These are phyloP conservation scores for Wickerhamiella parazyma DNA, from an alignment of 805 yeast genomes.

Conservation along the genomic window DNA sequence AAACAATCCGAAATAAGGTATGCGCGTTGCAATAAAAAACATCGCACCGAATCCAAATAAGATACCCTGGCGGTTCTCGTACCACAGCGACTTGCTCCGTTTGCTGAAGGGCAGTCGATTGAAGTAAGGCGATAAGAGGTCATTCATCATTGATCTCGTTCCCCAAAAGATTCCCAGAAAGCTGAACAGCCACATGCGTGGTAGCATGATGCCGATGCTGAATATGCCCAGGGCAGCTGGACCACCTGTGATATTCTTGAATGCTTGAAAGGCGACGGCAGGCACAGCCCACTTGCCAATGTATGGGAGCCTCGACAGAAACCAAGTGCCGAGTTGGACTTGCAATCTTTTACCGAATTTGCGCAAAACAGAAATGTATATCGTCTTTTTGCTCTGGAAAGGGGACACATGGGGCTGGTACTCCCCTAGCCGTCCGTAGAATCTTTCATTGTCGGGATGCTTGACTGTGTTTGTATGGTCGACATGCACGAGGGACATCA, in stretches of 20 bases:
- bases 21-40: slow-evolving; percentile 31
- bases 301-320: slow-evolving; percentile 30
- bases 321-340: slow-evolving; percentile 18
- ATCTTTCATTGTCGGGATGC: slow-evolving; percentile 28
- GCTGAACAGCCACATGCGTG: slow-evolving; percentile 27
- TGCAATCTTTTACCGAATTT: slow-evolving; percentile 1
- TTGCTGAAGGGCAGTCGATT: slow-evolving; percentile 31
- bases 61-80: slow-evolving; percentile 39
- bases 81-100: slow-evolving; percentile 36
- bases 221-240: slow-evolving; percentile 31
- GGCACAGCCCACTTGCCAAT: slow-evolving; percentile 34
- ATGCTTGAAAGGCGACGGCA: slow-evolving; percentile 31
- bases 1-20: slow-evolving; percentile 36
- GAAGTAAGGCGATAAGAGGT: slow-evolving; percentile 40
- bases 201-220: slow-evolving; percentile 25
- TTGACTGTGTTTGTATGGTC: slow-evolving; percentile 29
- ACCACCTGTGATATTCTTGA: slow-evolving; percentile 35
- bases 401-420: neutral
- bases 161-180: slow-evolving; percentile 37
- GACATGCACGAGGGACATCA: slow-evolving; percentile 29
- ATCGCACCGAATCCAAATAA: slow-evolving; percentile 43
- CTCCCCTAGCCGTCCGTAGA: slow-evolving; percentile 15
- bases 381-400: neutral
- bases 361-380: neutral
- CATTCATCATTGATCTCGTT: slow-evolving; percentile 31